Conservation (phyloP, 352 stramenopile genomes). For the Pythium coloratum region DNA sequence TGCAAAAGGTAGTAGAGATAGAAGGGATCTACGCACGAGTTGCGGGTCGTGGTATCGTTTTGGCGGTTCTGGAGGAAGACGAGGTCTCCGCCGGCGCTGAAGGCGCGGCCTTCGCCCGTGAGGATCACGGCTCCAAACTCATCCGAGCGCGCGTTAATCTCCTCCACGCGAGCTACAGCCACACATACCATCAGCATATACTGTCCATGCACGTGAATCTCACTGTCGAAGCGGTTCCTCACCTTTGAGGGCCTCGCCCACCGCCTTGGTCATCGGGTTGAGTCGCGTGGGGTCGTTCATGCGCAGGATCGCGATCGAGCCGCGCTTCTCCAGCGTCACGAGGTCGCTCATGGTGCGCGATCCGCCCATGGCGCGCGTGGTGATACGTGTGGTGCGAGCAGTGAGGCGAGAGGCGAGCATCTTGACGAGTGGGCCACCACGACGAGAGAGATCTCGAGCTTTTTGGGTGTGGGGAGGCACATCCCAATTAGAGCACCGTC, state of each 20-base stretch:
- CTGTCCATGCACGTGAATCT: too few species aligned
- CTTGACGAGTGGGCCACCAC: not conserved
- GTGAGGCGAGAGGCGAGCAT: slow-evolving; percentile 7
- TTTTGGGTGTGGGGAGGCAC: too few species aligned
- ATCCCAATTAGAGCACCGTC: not conserved
- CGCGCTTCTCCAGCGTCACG: slow-evolving; percentile 54
- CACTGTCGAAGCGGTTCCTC: too few species aligned
- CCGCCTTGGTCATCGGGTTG: slow-evolving; percentile 86
- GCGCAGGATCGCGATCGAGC: slow-evolving; percentile 46
- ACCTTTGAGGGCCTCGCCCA: slow-evolving; percentile 71
- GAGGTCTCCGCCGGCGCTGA: slow-evolving; percentile 87
- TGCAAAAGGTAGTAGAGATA: not conserved
- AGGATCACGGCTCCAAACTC: slow-evolving; percentile 77
- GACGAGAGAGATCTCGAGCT: not conserved
- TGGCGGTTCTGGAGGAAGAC: slow-evolving; percentile 69
- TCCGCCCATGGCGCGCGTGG: not conserved
- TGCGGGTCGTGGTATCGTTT: slow-evolving; percentile 69
- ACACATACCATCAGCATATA: not conserved
- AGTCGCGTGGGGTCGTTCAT: slow-evolving; percentile 82
- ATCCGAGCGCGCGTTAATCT: slow-evolving; percentile 49
- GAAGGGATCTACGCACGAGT: slow-evolving; percentile 38
- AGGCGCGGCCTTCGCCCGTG: slow-evolving; percentile 70
- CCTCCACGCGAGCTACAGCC: slow-evolving; percentile 36
- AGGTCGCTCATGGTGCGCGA: slow-evolving; percentile 35
- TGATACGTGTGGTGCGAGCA: not conserved